Base-by-base conservation (phyloP, 768 basidiomycete genomes). In the Suillus weaverae region DNA sequence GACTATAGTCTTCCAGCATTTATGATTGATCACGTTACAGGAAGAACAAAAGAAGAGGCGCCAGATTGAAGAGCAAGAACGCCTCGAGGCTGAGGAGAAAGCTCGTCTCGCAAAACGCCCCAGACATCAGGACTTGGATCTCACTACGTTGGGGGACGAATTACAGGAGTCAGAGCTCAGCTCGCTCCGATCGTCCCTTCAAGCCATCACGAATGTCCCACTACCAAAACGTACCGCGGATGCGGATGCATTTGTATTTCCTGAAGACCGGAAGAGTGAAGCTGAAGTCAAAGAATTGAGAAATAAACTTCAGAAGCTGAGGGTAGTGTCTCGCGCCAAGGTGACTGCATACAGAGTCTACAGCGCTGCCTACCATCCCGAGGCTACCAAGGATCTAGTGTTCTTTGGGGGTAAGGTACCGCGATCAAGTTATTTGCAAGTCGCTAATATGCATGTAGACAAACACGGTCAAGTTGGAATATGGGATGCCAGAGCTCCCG, bases 391-490 rank as follows among this genome's bases (percentile, higher is more conserved):
- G 69, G 93, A 95, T 74, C 74, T 95, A 14, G 83, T 95, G n/a
- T 94, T 94, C 73, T 92, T 94, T 72, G 93, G 93, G 74, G 91
- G 91, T 89, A 64, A 66, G 70, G 62, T 43, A 22, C 50, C 9
- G 16, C 43, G 51, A 38, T 61, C 33, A 60, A 59, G 26, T 35
- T 11, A n/a, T 54, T 39, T 26, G n/a, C 33, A 41, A 33, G 26
- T 39, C 30, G 16, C 35, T 63, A 26, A 35, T 22, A 50, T 35
- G n/a, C 43, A 60, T 54, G 18, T 64, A 93, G 93, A 94, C 70
- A 95, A 94, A 70, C 87, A 91, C 68, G 93, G 93, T 0, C 85
- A 88, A 70, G 78, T 95, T 46, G 93, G 92, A 3, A 88, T 95
- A 41, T 95, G 93, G 93, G 93, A 95, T 76, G 89, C 93, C 11